These are phyloP conservation scores for Fusarium albosuccineum DNA, from an alignment of 2,329 filamentous ascomycete species.

Conservation along the genomic window DNA sequence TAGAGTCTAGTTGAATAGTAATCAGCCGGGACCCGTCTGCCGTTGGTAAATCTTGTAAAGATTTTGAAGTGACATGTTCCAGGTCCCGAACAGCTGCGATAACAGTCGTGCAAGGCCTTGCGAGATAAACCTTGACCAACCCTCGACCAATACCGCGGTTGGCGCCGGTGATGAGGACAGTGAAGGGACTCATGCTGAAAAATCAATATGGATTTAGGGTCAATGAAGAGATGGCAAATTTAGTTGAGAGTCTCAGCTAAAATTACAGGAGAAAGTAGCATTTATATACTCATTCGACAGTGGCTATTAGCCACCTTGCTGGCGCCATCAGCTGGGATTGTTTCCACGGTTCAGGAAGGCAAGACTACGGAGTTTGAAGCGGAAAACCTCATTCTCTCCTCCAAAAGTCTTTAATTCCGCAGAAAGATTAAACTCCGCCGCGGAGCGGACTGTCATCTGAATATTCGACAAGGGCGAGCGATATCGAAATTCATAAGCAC, in stretches of 20 bases:
- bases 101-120: constrained; percentile 1
- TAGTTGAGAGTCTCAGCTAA: background rate
- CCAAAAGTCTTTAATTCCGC: background rate
- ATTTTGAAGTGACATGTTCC: background rate
- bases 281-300: background rate
- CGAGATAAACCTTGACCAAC: background rate
- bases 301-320: background rate
- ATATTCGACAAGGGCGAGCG: no score
- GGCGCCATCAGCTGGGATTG: background rate
- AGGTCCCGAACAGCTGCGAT: constrained; percentile 1
- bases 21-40: constrained; percentile 3
- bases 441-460: background rate
- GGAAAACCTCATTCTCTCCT: background rate
- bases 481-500: background rate
- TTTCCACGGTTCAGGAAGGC: no score
- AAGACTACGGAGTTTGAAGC: no score
- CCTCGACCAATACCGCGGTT: constrained; percentile 5
- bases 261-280: background rate
- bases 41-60: background rate
- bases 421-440: no score
- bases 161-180: constrained; percentile 1
- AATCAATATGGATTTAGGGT: background rate
- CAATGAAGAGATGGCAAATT: background rate
- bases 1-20: constrained; percentile 9
- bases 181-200: background rate